Base-by-base conservation (phyloP, 73 alveolate species). In the Paramecium primaurelia region DNA sequence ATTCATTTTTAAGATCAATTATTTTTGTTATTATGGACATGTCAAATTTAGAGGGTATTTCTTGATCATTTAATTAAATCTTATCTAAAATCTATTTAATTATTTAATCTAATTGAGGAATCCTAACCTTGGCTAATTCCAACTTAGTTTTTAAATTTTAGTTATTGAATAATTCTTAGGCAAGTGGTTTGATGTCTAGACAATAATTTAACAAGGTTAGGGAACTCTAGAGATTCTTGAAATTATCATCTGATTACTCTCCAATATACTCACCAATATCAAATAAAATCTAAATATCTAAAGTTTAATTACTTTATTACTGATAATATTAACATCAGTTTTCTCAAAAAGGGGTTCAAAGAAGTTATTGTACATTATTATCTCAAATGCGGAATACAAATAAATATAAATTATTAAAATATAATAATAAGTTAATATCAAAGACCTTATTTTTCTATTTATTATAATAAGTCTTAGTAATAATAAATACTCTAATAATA, bases 251-350 rank as follows among this genome's bases (percentile, higher is more conserved):
- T 73, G 59, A 37, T 73, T 40, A 16, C n/a, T 32, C 87, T 34
- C 26, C 59, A 30, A 37, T 73, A 73, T 34, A 73, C 87, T 64
- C 84, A 64, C 84, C 84, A 64, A 64, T 73, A 73, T 73, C 59
- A 73, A 73, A 37, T 73, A 40, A 38, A 9, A 73, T 73, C 59
- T 54, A 54, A 54, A 54, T 54, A 54, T 54, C 30, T 54, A 54
- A 54, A 73, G 87, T 30, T 37, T 73, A 73, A 37, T 37, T 73
- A 73, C 87, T 37, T 73, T 73, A 49, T 49, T 49, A 37, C 59
- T 37, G 59, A 73, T 73, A 37, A 36, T 37, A 20, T 40, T 73
- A 8, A 36, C 14, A 44, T 73, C 87, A 30, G 87, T 37, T 16
- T 40, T 73, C 59, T 37, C 87, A 73, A 73, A 73, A 9, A 36